Percentiles rank a stretch among this genome's conserved stretches.
These are phyloP conservation scores for Metschnikowia henanensis DNA, from an alignment of 805 yeast species.

Conservation along the genomic window DNA sequence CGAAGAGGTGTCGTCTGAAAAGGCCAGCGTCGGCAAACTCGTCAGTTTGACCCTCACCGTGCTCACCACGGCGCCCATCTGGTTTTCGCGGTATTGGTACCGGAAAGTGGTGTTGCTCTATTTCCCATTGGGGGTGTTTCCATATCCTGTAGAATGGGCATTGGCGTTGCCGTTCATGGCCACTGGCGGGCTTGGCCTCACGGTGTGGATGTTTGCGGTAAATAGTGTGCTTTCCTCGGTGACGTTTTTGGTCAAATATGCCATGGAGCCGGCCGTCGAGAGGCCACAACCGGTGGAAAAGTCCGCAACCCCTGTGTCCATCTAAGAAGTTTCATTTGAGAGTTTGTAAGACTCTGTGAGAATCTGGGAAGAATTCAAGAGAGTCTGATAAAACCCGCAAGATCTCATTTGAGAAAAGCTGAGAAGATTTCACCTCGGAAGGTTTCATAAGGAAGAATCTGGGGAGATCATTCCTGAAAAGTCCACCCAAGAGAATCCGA, in stretches of 20 bases:
- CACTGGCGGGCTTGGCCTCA: constrained; percentile 59
- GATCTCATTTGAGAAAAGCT: too few relatives aligned
- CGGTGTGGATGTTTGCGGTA: constrained; percentile 52
- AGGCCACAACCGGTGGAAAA: constrained; percentile 12
- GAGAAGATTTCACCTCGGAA: too few relatives aligned
- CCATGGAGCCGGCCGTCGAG: constrained; percentile 18
- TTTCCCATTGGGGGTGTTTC: constrained; percentile 59
- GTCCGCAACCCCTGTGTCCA: too few relatives aligned
- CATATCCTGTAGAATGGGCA: constrained; percentile 51
- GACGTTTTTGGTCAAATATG: constrained; percentile 17
- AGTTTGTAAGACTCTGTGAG: too few relatives aligned
- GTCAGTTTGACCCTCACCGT: constrained; percentile 37
- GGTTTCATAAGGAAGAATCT: too few relatives aligned
- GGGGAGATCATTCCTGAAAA: too few relatives aligned
- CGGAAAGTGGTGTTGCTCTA: constrained; percentile 56
- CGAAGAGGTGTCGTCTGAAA: constrained; percentile 35
- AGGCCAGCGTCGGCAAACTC: constrained; percentile 31
- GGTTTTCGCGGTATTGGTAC: constrained; percentile 51
- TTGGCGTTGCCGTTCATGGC: constrained; percentile 67
- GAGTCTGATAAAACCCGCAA: too few relatives aligned
- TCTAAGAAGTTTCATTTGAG: too few relatives aligned
- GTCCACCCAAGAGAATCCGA: too few relatives aligned
- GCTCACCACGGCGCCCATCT: constrained; percentile 46
- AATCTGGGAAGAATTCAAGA: too few relatives aligned
- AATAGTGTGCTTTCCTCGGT: constrained; percentile 27